These are phyloP conservation scores for Aquilaria malaccensis DNA, from an alignment of 345 rosid species.

Conservation along the genomic window DNA sequence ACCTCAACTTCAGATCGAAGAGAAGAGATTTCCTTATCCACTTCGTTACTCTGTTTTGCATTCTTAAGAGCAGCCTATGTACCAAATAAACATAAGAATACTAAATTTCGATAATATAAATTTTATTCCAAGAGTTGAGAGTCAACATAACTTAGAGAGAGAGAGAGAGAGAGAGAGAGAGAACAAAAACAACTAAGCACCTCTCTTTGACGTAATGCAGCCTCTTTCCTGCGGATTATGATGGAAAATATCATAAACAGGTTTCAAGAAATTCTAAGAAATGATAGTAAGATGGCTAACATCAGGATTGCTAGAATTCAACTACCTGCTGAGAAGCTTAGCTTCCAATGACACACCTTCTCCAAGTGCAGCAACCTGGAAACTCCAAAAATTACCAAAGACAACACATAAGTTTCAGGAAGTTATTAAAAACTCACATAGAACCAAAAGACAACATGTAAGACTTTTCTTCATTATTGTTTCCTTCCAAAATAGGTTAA, in stretches of 20 bases:
- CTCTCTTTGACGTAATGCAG: slow-evolving; percentile 95
- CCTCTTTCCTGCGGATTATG: slow-evolving; percentile 75
- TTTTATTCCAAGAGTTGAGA: no score
- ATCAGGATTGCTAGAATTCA: slow-evolving; percentile 5
- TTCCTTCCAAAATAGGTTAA: no score
- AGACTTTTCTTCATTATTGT: no score
- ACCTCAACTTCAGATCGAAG: slow-evolving; percentile 83
- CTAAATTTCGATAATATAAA: no score
- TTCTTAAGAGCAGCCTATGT: slow-evolving; percentile 87
- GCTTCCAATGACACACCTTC: slow-evolving; percentile 98
- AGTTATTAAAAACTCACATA: no score
- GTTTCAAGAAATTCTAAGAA: slow-evolving; percentile 1
- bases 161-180: slow-evolving; percentile 2
- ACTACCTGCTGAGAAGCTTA: slow-evolving; percentile 79
- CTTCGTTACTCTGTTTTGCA: slow-evolving; percentile 58
- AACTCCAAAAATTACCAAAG: slow-evolving; percentile 8
- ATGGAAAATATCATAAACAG: slow-evolving; percentile 12
- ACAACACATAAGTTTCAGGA: no score
- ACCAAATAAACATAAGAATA: slow-evolving; percentile 6
- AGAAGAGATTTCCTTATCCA: slow-evolving; percentile 53
- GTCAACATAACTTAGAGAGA: neutral
- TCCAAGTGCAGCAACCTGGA: slow-evolving; percentile 85
- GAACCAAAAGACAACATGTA: no score
- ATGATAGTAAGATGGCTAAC: neutral
- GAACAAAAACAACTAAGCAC: slow-evolving; percentile 26